Base-by-base conservation (phyloP, 441 rosid genomes). In the Populus hybrid region DNA sequence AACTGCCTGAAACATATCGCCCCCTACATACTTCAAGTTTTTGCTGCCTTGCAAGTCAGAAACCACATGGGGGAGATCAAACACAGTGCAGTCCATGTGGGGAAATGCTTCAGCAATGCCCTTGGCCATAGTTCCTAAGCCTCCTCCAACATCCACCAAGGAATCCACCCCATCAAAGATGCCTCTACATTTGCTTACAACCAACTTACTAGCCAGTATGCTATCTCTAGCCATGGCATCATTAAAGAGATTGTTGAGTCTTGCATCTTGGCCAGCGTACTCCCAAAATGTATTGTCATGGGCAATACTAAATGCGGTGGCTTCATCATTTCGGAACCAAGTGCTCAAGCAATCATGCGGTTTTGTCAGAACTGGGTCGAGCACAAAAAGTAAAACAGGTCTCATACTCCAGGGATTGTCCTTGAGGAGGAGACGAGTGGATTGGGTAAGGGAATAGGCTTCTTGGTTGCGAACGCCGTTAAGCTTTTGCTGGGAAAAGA, bases 131-230 rank as follows among this genome's bases (percentile, higher is more conserved):
- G 53, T 42, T 12, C 53, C 53, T 42, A 4, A 3, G 6, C 53
- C 53, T 42, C 53, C 80, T 0, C 84, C 86, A 1, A 87, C 83
- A 69, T 87, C 87, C 5, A 83, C 83, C 30, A 87, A 16, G 0
- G 83, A 70, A 21, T 30, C 63, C 67, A 85, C 7, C 53, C 53
- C 53, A 0, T 42, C 53, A 10, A 42, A 42, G 5, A 42, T 42
- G 18, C 18, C 53, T 12, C 12, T 42, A 42, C 53, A 42, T 42
- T 12, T 42, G 53, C 53, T 42, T 1, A 12, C 14, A 42, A 42
- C 5, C 53, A 42, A 1, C 53, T 42, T 42, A 3, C 53, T 42
- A 11, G 0, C 6, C 0, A 42, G 53, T 11, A 9, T 61, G 26
- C 77, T 19, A 73, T 85, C 87, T 12, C 84, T 32, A 4, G 76